Percentiles rank a stretch among this genome's conserved stretches.
phyloP scores from a whole-genome alignment of 495 filamentous ascomycete genomes.

The Hypomontagnella submonticulosa region DNA sequence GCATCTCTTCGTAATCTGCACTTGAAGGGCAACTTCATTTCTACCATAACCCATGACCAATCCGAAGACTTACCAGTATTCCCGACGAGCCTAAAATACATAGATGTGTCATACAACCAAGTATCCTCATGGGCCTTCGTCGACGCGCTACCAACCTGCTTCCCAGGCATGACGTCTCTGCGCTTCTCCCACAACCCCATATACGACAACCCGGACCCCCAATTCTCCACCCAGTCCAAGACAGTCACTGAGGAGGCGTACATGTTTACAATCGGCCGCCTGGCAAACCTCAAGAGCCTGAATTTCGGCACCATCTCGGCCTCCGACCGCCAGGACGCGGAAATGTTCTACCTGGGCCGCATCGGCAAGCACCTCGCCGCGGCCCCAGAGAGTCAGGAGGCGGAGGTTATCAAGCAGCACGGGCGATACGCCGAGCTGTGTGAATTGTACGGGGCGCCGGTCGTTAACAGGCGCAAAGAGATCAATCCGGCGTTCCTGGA shows the following conservation, averaged over 20 bases:
- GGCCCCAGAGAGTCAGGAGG: slow-evolving; percentile 64
- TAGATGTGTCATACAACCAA: slow-evolving; percentile 85
- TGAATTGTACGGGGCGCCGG: slow-evolving; percentile 73
- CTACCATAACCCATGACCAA: slow-evolving; percentile 40
- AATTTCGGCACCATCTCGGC: slow-evolving; percentile 81
- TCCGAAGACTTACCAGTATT: slow-evolving; percentile 43
- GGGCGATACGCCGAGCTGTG: slow-evolving; percentile 79
- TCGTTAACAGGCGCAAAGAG: slow-evolving; percentile 61
- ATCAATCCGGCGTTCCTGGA: slow-evolving; percentile 76
- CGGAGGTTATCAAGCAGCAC: slow-evolving; percentile 67
- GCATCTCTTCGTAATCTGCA: slow-evolving; percentile 70
- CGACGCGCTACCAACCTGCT: slow-evolving; percentile 68
- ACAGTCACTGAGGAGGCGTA: slow-evolving; percentile 74
- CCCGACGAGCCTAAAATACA: slow-evolving; percentile 61
- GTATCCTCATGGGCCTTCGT: slow-evolving; percentile 77
- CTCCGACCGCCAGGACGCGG: slow-evolving; percentile 83
- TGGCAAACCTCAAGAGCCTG: slow-evolving; percentile 71
- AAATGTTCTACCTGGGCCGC: slow-evolving; percentile 88
- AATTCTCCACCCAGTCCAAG: slow-evolving; percentile 50
- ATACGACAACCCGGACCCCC: slow-evolving; percentile 66
- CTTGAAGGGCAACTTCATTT: slow-evolving; percentile 67
- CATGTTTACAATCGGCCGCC: slow-evolving; percentile 86
- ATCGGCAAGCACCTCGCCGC: slow-evolving; percentile 79
- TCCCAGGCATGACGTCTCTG: slow-evolving; percentile 77
- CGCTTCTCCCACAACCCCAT: slow-evolving; percentile 88